Evolutionary conservation across 805 yeast species (phyloP).

Genomic region (Tetrapisispora taiwanensis): DNA sequence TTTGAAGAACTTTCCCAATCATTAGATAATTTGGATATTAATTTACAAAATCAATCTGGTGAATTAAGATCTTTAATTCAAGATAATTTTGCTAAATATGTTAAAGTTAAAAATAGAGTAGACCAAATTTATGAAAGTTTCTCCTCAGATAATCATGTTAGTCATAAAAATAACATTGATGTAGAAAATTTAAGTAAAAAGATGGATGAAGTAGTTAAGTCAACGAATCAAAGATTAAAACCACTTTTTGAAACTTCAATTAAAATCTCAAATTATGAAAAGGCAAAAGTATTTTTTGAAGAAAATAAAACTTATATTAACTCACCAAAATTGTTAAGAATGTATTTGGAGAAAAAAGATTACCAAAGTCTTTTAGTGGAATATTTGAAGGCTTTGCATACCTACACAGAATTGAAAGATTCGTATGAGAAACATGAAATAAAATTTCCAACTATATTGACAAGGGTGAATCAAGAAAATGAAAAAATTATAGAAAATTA

Average conservation of each 20-base stretch:
- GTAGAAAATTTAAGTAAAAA: slow-evolving; percentile 32
- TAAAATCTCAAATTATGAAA: slow-evolving; percentile 39
- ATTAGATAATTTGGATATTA: slow-evolving; percentile 38
- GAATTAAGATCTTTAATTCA: slow-evolving; percentile 44
- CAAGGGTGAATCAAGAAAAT: slow-evolving; percentile 47
- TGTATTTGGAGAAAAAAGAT: slow-evolving; percentile 39
- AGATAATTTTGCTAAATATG: slow-evolving; percentile 52
- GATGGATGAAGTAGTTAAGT: slow-evolving; percentile 40
- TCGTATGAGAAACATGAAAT: slow-evolving; percentile 11
- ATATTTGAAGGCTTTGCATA: slow-evolving; percentile 41
- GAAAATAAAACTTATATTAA: slow-evolving; percentile 45
- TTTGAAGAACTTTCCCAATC: slow-evolving; percentile 40
- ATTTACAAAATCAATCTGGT: slow-evolving; percentile 40
- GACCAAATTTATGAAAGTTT: slow-evolving; percentile 53
- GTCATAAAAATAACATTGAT: slow-evolving; percentile 14
- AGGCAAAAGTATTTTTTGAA: slow-evolving; percentile 42
- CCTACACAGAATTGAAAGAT: slow-evolving; percentile 11
- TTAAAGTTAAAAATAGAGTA: slow-evolving; percentile 51
- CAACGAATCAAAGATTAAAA: slow-evolving; percentile 43
- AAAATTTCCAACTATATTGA: slow-evolving; percentile 29
- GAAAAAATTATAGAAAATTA: slow-evolving; percentile 45
- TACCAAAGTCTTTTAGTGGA: slow-evolving; percentile 49
- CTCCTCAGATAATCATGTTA: slow-evolving; percentile 18
- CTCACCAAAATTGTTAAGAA: slow-evolving; percentile 41
- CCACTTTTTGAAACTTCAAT: slow-evolving; percentile 47